Percentiles rank a stretch among this genome's conserved stretches.
Evolutionary conservation across 768 basidiomycete genomes (phyloP).

Genomic region (Rhodotorula sphaerocarpa): DNA sequence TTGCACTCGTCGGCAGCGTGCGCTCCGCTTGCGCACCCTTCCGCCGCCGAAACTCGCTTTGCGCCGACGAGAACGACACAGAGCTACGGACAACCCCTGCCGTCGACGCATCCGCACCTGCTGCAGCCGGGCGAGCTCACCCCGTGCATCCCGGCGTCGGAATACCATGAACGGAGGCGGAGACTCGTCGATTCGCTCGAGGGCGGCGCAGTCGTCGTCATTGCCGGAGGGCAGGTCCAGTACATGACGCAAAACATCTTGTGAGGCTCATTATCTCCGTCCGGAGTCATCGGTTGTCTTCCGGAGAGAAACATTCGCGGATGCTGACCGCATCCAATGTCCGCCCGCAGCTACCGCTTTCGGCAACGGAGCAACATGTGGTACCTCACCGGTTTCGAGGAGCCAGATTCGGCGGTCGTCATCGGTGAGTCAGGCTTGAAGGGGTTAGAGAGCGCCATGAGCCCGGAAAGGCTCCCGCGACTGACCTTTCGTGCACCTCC

Average conservation of each 20-base stretch:
- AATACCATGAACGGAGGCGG: conserved; percentile 66
- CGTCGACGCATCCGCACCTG: conserved; percentile 73
- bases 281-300: not conserved
- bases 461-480: too few species aligned
- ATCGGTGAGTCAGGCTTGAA: too few species aligned
- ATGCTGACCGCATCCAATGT: too few species aligned
- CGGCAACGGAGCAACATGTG: conserved; percentile 85
- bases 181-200: conserved; percentile 67
- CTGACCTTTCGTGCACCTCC: too few species aligned
- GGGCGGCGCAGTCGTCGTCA: conserved; percentile 63
- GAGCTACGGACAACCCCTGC: conserved; percentile 68
- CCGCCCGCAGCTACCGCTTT: conserved; percentile 70
- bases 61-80: not conserved
- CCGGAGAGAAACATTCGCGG: too few species aligned
- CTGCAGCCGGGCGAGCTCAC: conserved; percentile 64
- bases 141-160: conserved; percentile 65
- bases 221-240: conserved; percentile 68
- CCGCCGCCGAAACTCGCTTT: not conserved
- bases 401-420: conserved; percentile 80
- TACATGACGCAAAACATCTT: conserved; percentile 73
- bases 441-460: too few species aligned
- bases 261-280: too few species aligned
- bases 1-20: conserved; percentile 1
- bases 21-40: conserved; percentile 10
- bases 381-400: conserved; percentile 94